Evolutionary conservation across 169 alveolate species (phyloP).

Genomic region (Cryptosporidium sp.): DNA sequence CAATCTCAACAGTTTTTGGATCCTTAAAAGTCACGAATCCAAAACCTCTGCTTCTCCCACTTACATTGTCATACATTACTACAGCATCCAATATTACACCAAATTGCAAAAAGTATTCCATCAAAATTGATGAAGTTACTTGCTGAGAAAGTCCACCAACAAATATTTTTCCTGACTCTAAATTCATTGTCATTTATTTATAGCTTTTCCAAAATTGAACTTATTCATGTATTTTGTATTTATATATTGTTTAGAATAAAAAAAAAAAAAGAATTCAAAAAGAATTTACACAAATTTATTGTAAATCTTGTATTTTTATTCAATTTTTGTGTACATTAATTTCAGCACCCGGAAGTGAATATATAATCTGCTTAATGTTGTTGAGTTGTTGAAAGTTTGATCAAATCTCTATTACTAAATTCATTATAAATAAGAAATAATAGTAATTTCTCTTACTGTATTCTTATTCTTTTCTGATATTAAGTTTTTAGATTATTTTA

Average conservation of each 20-base stretch:
- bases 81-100: constrained; percentile 81
- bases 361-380: neutral
- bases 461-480: neutral
- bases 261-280: too few species aligned
- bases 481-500: neutral
- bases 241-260: neutral
- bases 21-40: constrained; percentile 83
- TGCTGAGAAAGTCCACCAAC: constrained; percentile 82
- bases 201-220: neutral
- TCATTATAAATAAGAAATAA: neutral
- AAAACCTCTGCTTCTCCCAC: constrained; percentile 85
- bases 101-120: constrained; percentile 77
- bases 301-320: neutral
- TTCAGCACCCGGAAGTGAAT: neutral
- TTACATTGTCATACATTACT: constrained; percentile 82
- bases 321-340: neutral
- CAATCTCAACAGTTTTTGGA: constrained; percentile 55
- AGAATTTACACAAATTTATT: neutral
- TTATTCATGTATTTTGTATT: neutral
- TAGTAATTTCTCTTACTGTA: neutral
- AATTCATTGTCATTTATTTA: neutral
- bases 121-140: constrained; percentile 77
- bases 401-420: neutral
- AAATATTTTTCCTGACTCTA: constrained; percentile 78
- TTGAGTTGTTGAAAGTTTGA: neutral